Conservation (phyloP, 768 basidiomycete species). For the Hericium alpestre region DNA sequence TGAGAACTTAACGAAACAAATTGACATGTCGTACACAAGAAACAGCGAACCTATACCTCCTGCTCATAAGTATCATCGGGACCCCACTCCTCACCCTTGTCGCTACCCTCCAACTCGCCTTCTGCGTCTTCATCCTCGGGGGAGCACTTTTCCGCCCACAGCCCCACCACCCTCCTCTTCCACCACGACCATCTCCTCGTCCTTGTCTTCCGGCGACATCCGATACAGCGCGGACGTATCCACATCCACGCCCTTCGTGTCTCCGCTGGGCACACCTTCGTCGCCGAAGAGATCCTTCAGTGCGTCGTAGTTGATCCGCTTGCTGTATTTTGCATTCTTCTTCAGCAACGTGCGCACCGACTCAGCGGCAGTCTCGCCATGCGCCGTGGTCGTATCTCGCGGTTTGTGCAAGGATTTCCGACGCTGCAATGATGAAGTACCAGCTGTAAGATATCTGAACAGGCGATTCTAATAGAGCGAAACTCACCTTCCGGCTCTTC, state of each 20-base stretch:
- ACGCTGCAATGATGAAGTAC: slow-evolving; percentile 32
- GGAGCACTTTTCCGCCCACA: slow-evolving; percentile 10
- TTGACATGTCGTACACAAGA: no score
- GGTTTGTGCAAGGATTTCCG: slow-evolving; percentile 59
- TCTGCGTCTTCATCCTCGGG: slow-evolving; percentile 19
- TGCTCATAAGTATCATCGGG: slow-evolving; percentile 60
- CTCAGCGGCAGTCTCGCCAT: slow-evolving; percentile 64
- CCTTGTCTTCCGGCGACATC: slow-evolving; percentile 31
- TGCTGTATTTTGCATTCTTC: slow-evolving; percentile 82
- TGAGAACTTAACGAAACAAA: no score
- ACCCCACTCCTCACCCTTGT: slow-evolving; percentile 30
- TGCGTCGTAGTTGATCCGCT: slow-evolving; percentile 89
- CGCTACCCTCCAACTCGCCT: slow-evolving; percentile 22
- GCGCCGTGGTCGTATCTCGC: slow-evolving; percentile 62
- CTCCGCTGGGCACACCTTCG: background rate
- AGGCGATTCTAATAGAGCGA: slow-evolving; percentile 18
- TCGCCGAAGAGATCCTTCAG: slow-evolving; percentile 62
- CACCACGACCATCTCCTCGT: slow-evolving; percentile 27
- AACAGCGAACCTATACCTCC: slow-evolving; percentile 33
- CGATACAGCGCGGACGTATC: slow-evolving; percentile 43
- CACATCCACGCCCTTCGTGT: slow-evolving; percentile 30
- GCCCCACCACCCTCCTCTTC: slow-evolving; percentile 30
- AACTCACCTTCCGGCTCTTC: slow-evolving; percentile 46
- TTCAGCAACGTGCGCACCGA: slow-evolving; percentile 69
- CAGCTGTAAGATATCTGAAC: slow-evolving; percentile 9